Evolutionary conservation across 257 asterid species (phyloP), one percentile per base, ranked within the genome.

Genomic region (Solanum lignicaule): DNA sequence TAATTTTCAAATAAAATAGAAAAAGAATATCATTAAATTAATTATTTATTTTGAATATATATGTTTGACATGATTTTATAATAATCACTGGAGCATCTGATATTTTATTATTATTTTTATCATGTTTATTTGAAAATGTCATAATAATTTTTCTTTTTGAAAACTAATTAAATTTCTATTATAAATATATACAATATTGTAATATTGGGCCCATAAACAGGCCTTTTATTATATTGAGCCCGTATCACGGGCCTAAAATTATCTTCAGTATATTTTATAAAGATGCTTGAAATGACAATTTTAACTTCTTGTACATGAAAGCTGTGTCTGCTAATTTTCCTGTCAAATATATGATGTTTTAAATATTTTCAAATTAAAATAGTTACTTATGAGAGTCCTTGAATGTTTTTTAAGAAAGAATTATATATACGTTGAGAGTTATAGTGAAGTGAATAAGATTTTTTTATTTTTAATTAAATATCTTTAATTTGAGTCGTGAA

Each of bases 261-360:
- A 39, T 39, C 46, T 39, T 0, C 4, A 9, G 1, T 39, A 71
- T 31, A 71, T 16, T 71, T 71, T 31, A 7, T 32, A 16, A 73
- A 73, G 18, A 73, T 73, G 46, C 81, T 73, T 73, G 27, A 73
- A 73, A 33, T 73, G 81, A 33, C 81, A 73, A 73, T 33, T 72
- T 72, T 73, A 73, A 73, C 43, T 73, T 73, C 9, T 52, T 48
- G 60, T 18, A 18, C 65, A 18, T 55, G 65, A 55, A 55, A 20
- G 25, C 8, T 55, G 65, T 55, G 65, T 23, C 65, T 46, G 3
- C 58, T 46, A 13, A 48, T 48, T 48, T 48, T 48, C 58, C 21
- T 8, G 78, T 38, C 41, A 71, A 71, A 32, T 16, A 18, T 31
- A 71, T 31, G 41, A 32, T 7, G 4, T 72, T 32, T 72, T 32